Conservation (phyloP, 306 rosid genomes). For the Cotoneaster glaucophyllus region DNA sequence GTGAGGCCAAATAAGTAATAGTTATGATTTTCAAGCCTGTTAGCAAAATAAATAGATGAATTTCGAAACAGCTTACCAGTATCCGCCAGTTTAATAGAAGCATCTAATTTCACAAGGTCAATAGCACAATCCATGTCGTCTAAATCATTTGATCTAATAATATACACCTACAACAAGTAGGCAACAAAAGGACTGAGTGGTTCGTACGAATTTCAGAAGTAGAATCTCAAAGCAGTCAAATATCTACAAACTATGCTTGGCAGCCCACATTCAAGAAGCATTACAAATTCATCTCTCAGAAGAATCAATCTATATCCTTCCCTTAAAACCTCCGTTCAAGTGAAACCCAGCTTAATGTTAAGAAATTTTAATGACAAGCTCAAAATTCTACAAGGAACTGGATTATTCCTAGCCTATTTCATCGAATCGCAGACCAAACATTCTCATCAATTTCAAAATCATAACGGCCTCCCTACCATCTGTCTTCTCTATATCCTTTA, state of each 20-base stretch:
- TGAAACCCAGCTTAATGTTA: not conserved
- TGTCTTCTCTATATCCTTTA: not conserved
- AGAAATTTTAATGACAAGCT: not conserved
- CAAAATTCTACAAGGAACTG: not conserved
- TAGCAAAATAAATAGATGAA: not conserved
- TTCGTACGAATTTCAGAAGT: not conserved
- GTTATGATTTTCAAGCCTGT: not conserved
- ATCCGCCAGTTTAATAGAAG: not conserved
- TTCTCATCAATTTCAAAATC: not conserved
- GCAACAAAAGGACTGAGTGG: not conserved
- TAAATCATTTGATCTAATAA: conserved; percentile 25
- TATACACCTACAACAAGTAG: conserved; percentile 37
- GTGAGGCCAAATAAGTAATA: not conserved
- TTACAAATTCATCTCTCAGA: not conserved
- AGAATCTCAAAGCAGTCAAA: not conserved
- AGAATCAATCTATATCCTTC: not conserved
- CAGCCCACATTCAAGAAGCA: not conserved
- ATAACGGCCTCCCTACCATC: not conserved
- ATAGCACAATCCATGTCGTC: conserved; percentile 36
- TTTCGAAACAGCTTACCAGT: conserved; percentile 11
- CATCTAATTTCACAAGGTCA: conserved; percentile 24
- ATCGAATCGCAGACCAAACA: not conserved
- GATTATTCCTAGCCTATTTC: not conserved
- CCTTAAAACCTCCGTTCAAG: not conserved
- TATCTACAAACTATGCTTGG: not conserved